Evolutionary conservation across 2,329 filamentous ascomycete species (phyloP).

Genomic region (Pestalotiopsis sp.): DNA sequence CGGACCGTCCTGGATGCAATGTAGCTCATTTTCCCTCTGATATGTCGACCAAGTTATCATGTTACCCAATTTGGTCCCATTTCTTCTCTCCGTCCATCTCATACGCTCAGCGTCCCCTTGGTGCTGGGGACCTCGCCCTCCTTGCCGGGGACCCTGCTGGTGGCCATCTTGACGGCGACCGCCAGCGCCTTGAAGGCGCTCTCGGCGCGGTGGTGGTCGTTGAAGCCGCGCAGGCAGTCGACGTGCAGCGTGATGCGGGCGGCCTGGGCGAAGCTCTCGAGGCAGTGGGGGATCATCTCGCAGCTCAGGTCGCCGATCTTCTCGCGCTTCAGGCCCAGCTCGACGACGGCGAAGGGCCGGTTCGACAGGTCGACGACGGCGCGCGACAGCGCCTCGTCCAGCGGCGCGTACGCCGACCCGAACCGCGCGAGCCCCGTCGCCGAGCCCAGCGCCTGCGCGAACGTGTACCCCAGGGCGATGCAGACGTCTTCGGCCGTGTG

Average conservation of each 20-base stretch:
- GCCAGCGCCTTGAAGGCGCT: constrained; percentile 97
- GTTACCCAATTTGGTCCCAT: too few species aligned
- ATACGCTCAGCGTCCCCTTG: constrained; percentile 82
- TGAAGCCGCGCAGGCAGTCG: constrained; percentile 85
- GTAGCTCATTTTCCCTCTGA: too few species aligned
- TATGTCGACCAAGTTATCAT: too few species aligned
- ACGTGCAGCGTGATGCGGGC: constrained; percentile 94
- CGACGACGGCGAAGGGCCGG: constrained; percentile 81
- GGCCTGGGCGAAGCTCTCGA: constrained; percentile 91
- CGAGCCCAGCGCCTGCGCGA: constrained; percentile 77
- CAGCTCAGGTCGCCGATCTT: constrained; percentile 91
- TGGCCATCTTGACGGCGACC: constrained; percentile 80
- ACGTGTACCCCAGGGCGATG: constrained; percentile 85
- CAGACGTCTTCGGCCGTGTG: constrained; percentile 97
- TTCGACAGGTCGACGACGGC: constrained; percentile 95
- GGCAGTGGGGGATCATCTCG: constrained; percentile 96
- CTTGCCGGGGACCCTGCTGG: constrained; percentile 72
- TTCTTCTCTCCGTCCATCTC: constrained; percentile 14
- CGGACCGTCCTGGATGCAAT: too few species aligned
- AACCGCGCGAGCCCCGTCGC: constrained; percentile 86
- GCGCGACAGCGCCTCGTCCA: constrained; percentile 92
- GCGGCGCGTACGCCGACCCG: constrained; percentile 87
- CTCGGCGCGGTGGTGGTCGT: constrained; percentile 96
- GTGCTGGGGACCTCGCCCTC: constrained; percentile 95
- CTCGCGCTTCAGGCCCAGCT: constrained; percentile 85